Percentiles rank a stretch among this genome's conserved stretches.
These are phyloP conservation scores for Trichomonas tenax DNA, from an alignment of 208 protist species.

Conservation along the genomic window DNA sequence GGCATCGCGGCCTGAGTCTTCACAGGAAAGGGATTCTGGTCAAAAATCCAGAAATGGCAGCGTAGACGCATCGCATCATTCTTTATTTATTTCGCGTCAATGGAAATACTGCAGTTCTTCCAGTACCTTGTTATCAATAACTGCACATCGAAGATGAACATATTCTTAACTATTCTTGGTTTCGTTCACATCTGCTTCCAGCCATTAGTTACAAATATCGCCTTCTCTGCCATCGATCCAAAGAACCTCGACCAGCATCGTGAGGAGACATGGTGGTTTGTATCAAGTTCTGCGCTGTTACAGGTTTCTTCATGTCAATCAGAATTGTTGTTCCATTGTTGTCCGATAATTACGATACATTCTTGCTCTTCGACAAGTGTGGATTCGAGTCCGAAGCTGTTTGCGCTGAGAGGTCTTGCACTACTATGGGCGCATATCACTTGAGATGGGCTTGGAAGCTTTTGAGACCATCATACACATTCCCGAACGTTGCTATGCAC, in stretches of 20 bases:
- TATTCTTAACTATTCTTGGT: constrained; percentile 30
- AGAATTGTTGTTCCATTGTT: neutral
- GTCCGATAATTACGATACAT: neutral
- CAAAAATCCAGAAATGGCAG: neutral
- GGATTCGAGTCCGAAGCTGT: neutral
- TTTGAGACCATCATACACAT: neutral
- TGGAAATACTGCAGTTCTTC: constrained; percentile 34
- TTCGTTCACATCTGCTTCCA: constrained; percentile 38
- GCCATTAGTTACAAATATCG: constrained; percentile 36
- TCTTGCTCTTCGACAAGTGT: neutral
- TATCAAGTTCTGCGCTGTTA: neutral
- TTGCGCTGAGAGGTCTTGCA: neutral
- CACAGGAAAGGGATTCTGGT: neutral
- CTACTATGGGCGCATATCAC: neutral
- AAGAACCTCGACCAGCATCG: neutral
- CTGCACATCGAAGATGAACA: constrained; percentile 29
- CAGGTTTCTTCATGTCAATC: neutral
- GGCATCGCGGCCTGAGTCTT: neutral
- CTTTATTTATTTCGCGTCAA: constrained; percentile 35
- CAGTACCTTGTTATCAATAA: constrained; percentile 35
- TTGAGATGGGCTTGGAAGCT: neutral
- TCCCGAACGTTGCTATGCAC: neutral
- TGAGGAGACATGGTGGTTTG: neutral
- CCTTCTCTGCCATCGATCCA: neutral
- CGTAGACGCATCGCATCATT: neutral